phyloP scores from a whole-genome alignment of 139 green algal species.

The Picochlorum sp. region DNA sequence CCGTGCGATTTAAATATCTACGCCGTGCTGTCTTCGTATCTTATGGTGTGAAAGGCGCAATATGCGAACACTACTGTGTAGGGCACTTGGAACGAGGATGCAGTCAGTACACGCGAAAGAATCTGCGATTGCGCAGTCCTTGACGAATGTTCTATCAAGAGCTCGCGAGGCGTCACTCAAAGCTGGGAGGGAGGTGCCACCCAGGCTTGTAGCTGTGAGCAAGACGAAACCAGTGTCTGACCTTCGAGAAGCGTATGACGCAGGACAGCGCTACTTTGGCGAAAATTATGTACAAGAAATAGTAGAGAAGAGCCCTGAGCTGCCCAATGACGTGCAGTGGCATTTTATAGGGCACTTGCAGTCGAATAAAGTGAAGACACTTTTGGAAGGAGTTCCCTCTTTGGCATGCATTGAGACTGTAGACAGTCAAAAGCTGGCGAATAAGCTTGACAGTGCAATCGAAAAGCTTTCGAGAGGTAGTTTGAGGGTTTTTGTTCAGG shows the following conservation, averaged over 20 bases:
- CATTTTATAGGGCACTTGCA: constrained; percentile 99
- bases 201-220: constrained; percentile 86
- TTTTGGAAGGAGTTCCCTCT: constrained; percentile 70
- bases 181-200: constrained; percentile 6
- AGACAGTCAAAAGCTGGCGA: constrained; percentile 84
- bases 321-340: constrained; percentile 87
- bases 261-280: constrained; percentile 86
- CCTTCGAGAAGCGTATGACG: constrained; percentile 85
- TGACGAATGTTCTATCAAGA: constrained; percentile 13
- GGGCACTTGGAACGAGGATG: neutral
- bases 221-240: constrained; percentile 91
- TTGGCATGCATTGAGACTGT: constrained; percentile 93
- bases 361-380: constrained; percentile 90
- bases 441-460: constrained; percentile 70
- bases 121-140: neutral
- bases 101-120: neutral
- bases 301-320: constrained; percentile 80
- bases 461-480: constrained; percentile 23
- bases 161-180: constrained; percentile 4
- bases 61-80: neutral
- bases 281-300: constrained; percentile 99
- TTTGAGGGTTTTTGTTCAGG: constrained; percentile 78
- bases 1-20: no score
- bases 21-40: no score
- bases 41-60: no score